Percentiles rank a stretch among this genome's conserved stretches.
Evolutionary conservation across 192 early-diverging fungal species (phyloP).

Genomic region (Gryganskiella cystojenkinii): DNA sequence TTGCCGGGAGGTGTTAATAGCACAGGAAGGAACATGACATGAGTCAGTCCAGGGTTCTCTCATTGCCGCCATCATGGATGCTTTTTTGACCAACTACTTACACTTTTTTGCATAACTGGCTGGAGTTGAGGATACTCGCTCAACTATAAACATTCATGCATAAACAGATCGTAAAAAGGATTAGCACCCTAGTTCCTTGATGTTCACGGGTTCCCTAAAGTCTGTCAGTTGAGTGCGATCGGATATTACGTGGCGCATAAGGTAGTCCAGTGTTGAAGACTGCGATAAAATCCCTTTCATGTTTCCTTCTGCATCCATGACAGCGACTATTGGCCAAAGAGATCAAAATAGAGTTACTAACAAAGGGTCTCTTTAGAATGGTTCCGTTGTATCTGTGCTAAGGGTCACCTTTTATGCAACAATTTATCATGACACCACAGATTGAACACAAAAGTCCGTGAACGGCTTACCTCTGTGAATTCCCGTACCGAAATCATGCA

Average conservation of each 20-base stretch:
- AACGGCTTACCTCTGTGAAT: slow-evolving; percentile 78
- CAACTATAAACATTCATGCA: slow-evolving; percentile 12
- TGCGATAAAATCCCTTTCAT: slow-evolving; percentile 83
- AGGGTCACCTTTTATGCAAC: too few relatives aligned
- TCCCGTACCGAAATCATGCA: slow-evolving; percentile 77
- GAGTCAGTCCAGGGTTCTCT: too few relatives aligned
- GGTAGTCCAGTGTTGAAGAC: slow-evolving; percentile 72
- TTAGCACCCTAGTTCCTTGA: too few relatives aligned
- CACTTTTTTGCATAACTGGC: slow-evolving; percentile 38
- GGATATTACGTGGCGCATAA: slow-evolving; percentile 67
- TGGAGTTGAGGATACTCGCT: slow-evolving; percentile 43
- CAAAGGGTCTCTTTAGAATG: too few relatives aligned
- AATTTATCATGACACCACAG: too few relatives aligned
- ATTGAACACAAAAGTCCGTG: too few relatives aligned
- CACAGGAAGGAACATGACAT: too few relatives aligned
- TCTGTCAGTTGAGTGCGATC: neutral
- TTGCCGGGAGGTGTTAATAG: neutral
- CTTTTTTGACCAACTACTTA: slow-evolving; percentile 1
- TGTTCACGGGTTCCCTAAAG: too few relatives aligned
- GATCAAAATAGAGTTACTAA: too few relatives aligned
- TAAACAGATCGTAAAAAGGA: too few relatives aligned
- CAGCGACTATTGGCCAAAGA: slow-evolving; percentile 75
- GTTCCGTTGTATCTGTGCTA: too few relatives aligned
- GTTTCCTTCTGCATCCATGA: slow-evolving; percentile 65
- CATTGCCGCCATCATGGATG: neutral